Evolutionary conservation across 2,329 filamentous ascomycete species (phyloP), one percentile per base, ranked within the genome.

Genomic region (Grosmannia clavigera): DNA sequence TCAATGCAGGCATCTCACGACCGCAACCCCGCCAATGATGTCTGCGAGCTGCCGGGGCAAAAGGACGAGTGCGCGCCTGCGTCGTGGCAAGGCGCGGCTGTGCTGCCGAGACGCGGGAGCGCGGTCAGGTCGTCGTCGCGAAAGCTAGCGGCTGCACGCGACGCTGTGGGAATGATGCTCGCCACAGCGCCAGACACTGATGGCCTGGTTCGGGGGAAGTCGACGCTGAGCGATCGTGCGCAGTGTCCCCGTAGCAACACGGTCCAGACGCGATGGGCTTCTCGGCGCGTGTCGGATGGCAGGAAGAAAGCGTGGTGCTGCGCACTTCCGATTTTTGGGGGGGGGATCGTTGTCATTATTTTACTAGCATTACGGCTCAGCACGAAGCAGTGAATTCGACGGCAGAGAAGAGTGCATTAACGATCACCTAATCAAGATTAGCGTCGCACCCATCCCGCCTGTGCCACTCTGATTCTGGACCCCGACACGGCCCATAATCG

Each of bases 1-100:
- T 5, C 43, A 53, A 62, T 57, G 58, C 58, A 54, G 35, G 58
- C 62, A 64, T 62, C 33, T 57, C 59, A 61, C 61, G 56, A 53
- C 58, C 58, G 62, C 57, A 31, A n/a, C 50, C 25, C 38, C 27
- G 22, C 22, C 56, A 46, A 58, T 38, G 14, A 9, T 58, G 52
- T 22, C 4, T 11, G 52, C 31, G 38, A n/a, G 19, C 6, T 4
- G 43, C 16, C 9, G 43, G 22, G 43, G 3, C 3, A 46, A 46
- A n/a, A 7, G 19, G 43, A 7, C 43, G 16, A 2, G 4, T 29
- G 35, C n/a, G 35, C 38, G 35, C 22, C 14, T n/a, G 22, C 22
- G 48, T 27, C 22, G 22, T 9, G 9, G 22, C 22, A 10, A 51
- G 9, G 4, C 22, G 22, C 22, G 7, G n/a, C 48, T 12, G 25